phyloP scores from a whole-genome alignment of 768 basidiomycete species.

The Collybia mongolica region DNA sequence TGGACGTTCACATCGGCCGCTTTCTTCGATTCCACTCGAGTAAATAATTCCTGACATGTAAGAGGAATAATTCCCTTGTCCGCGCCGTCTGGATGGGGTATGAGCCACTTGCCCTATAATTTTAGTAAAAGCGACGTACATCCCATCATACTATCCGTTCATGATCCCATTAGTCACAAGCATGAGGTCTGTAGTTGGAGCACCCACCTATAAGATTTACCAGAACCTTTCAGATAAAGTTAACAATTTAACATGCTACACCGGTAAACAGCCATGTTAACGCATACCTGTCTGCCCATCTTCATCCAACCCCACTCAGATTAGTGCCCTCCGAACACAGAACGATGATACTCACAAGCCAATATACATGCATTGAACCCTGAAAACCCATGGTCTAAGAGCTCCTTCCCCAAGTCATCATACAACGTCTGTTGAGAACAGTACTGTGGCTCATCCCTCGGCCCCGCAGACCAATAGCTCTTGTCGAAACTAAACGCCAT shows the following conservation, averaged over 20 bases:
- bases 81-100: slow-evolving; percentile 65
- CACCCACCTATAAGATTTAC: slow-evolving; percentile 87
- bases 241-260: slow-evolving; percentile 5
- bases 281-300: slow-evolving; percentile 84
- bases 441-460: slow-evolving; percentile 85
- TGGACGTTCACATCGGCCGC: slow-evolving; percentile 63
- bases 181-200: too few relatives aligned
- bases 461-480: slow-evolving; percentile 95
- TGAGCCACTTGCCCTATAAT: slow-evolving; percentile 3
- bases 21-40: slow-evolving; percentile 69
- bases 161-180: slow-evolving; percentile 5
- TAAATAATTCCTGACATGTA: slow-evolving; percentile 91
- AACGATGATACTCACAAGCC: slow-evolving; percentile 73
- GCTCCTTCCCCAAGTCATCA: slow-evolving; percentile 90
- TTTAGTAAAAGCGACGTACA: slow-evolving; percentile 52
- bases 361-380: slow-evolving; percentile 99
- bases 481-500: slow-evolving; percentile 96
- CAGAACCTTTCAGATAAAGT: slow-evolving; percentile 57
- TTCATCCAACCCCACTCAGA: slow-evolving; percentile 20
- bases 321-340: neutral
- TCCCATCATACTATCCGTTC: slow-evolving; percentile 81
- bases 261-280: neutral
- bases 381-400: slow-evolving; percentile 92
- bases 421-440: slow-evolving; percentile 95
- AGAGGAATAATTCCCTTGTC: slow-evolving; percentile 99